Percentiles rank a stretch among this genome's conserved stretches.
Conservation (phyloP, 2,329 filamentous ascomycete species). For the Colletotrichum costaricense region DNA sequence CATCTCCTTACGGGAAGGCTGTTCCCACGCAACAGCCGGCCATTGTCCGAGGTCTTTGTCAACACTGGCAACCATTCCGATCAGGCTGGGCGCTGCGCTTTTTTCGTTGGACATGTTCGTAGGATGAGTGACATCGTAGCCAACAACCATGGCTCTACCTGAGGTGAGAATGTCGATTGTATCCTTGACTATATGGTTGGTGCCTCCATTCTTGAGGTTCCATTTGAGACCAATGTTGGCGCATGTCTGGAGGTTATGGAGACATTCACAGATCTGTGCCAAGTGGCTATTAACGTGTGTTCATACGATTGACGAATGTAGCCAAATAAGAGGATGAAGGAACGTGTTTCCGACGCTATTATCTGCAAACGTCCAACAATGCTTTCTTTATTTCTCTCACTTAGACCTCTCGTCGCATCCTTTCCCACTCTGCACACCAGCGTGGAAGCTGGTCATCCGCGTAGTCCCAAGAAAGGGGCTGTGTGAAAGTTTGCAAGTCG, state of each 20-base stretch:
- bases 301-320: too few relatives aligned
- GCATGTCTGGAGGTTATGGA: constrained; percentile 60
- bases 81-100: constrained; percentile 75
- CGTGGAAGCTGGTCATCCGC: too few relatives aligned
- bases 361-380: too few relatives aligned
- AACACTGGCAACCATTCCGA: constrained; percentile 82
- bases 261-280: too few relatives aligned
- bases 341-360: too few relatives aligned
- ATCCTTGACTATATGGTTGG: constrained; percentile 73
- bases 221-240: constrained; percentile 82
- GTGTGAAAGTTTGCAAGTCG: too few relatives aligned
- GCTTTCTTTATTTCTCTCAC: too few relatives aligned
- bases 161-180: constrained; percentile 71
- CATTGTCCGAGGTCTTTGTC: constrained; percentile 80
- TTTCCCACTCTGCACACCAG: too few relatives aligned
- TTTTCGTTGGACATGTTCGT: constrained; percentile 72
- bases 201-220: constrained; percentile 82
- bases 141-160: constrained; percentile 85
- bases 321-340: too few relatives aligned
- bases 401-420: too few relatives aligned
- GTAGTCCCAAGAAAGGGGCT: too few relatives aligned
- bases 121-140: constrained; percentile 91
- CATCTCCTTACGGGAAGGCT: constrained; percentile 53
- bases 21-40: constrained; percentile 77
- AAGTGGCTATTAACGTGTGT: too few relatives aligned